A percentile compares a stretch with the other conserved stretches of the same genome.
phyloP scores from a whole-genome alignment of 2,329 filamentous ascomycete genomes.

The Penicillium sp. region DNA sequence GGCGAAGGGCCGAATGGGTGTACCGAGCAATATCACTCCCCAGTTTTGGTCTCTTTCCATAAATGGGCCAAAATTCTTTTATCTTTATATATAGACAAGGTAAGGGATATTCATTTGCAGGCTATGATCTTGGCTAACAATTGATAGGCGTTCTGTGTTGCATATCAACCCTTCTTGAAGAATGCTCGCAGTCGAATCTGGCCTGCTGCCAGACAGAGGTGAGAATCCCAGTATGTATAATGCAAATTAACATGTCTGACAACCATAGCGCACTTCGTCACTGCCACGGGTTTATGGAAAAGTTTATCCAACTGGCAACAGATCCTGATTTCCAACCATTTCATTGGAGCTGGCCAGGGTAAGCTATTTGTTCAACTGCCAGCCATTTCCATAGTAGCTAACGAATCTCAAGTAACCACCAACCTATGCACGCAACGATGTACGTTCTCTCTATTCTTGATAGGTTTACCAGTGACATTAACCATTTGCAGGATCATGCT shows the following conservation, averaged over 20 bases:
- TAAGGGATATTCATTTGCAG: constrained; percentile 12
- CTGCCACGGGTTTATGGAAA: constrained; percentile 51
- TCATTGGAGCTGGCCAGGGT: constrained; percentile 51
- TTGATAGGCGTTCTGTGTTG: constrained; percentile 45
- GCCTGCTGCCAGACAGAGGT: constrained; percentile 48
- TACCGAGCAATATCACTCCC: constrained; percentile 45
- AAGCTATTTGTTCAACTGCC: constrained; percentile 5
- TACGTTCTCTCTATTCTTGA: constrained; percentile 8
- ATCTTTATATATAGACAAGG: constrained; percentile 47
- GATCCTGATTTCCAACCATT: constrained; percentile 50
- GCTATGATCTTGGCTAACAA: constrained; percentile 7
- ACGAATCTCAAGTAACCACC: constrained; percentile 35
- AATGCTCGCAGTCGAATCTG: constrained; percentile 50
- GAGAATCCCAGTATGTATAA: constrained; percentile 2
- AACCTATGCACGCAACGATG: constrained; percentile 48
- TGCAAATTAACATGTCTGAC: constrained; percentile 6
- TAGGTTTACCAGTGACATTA: neutral
- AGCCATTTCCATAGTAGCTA: constrained; percentile 2
- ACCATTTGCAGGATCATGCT: constrained; percentile 44
- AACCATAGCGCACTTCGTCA: constrained; percentile 43
- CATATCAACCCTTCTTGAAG: constrained; percentile 51
- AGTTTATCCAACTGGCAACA: constrained; percentile 49
- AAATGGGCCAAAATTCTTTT: constrained; percentile 49
- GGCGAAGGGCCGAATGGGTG: constrained; percentile 38
- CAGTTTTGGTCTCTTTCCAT: constrained; percentile 45